phyloP scores from a whole-genome alignment of 2,329 filamentous ascomycete genomes.

The Fusarium citri region DNA sequence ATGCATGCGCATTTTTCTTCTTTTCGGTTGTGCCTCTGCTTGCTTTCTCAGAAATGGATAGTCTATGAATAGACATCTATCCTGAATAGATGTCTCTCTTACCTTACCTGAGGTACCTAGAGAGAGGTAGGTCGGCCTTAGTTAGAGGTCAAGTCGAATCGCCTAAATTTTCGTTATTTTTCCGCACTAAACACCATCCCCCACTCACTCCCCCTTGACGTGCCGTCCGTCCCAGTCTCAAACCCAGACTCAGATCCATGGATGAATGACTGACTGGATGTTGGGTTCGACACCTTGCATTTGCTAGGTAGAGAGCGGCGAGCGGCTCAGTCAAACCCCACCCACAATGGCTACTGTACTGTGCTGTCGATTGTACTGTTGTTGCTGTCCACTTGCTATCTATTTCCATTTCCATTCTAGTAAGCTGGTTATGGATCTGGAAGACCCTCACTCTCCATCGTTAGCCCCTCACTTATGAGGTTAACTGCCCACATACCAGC shows the following conservation, averaged over 20 bases:
- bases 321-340: conserved; percentile 35
- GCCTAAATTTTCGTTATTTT: conserved; percentile 29
- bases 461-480: conserved; percentile 45
- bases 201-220: conserved; percentile 19
- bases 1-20: background rate
- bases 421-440: conserved; percentile 17
- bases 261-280: conserved; percentile 4
- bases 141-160: background rate
- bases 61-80: background rate
- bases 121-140: background rate
- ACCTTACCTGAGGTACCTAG: background rate
- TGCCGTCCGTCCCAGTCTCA: conserved; percentile 7
- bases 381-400: background rate
- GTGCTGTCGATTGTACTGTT: background rate
- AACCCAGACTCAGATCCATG: conserved; percentile 2
- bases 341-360: conserved; percentile 21
- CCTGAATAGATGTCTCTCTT: conserved; percentile 4
- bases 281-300: conserved; percentile 36
- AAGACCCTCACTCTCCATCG: conserved; percentile 35
- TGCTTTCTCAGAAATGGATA: background rate
- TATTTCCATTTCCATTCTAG: conserved; percentile 7
- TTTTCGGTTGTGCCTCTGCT: background rate
- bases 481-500: conserved; percentile 44
- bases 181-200: conserved; percentile 40
- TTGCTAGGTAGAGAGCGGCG: conserved; percentile 25